Evolutionary conservation across 2,329 filamentous ascomycete genomes (phyloP), one percentile per base, ranked within the genome.

Genomic region (Emmonsiellopsis sp.): DNA sequence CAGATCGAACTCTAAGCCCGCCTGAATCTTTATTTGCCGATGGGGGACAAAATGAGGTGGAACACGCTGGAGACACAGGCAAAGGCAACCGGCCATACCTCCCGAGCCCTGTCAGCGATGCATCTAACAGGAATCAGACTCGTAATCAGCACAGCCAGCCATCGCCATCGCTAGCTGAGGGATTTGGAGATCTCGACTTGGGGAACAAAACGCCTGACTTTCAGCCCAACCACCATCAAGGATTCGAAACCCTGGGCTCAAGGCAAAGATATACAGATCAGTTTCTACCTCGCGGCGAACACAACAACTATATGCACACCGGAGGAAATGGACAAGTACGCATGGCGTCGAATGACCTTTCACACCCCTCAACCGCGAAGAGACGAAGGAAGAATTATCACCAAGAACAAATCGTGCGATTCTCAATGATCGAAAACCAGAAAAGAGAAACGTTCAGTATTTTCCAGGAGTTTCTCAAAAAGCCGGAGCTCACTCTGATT

Each of bases 401-500:
- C 20, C 20, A 26, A 26, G 20, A 26, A 26, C 20, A 26, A 26
- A 26, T 3, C 20, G 20, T 26, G 20, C 3, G 20, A 26, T 26
- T 26, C 20, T 5, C 20, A 26, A 26, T 26, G 3, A 15, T 34
- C 31, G 37, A 32, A 48, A n/a, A 49, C 16, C 35, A 30, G 38
- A 13, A 49, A n/a, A 20, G 40, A 35, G 30, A 30, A 5, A 10
- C n/a, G 2, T 59, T 59, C 11, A 55, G 49, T 35, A 52, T 58
- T 10, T 58, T 58, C 20, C 45, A 55, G 10, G 54, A 59, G 30
- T 31, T 59, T 11, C 46, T 59, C 47, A 58, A 55, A 44, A 47
- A 49, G 31, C 56, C 76, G 4, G 79, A 83, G 51, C 68, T 88
- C 3, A 68, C 77, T 44, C 70, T 83, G 46, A 70, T 78, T 48